Conservation (phyloP, 371 early-diverging fungal species). For the Fennellomyces sp. region DNA sequence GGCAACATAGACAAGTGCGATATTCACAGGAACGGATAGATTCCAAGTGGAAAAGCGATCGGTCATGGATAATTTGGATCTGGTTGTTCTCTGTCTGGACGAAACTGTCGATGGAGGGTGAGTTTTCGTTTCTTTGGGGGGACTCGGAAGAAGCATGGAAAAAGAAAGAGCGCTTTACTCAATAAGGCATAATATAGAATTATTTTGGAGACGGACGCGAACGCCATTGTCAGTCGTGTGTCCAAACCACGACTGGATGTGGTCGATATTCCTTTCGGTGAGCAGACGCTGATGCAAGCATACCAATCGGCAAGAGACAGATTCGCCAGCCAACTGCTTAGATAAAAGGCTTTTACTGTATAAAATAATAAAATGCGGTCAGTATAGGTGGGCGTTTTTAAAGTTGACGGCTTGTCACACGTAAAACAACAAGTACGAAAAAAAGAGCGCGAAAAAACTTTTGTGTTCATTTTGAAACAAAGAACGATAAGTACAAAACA, state of each 20-base stretch:
- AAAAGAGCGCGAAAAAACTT: constrained; percentile 2
- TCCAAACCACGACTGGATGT: constrained; percentile 83
- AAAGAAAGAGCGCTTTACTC: neutral
- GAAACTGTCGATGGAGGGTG: constrained; percentile 97
- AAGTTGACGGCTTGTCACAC: constrained; percentile 5
- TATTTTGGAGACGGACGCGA: constrained; percentile 89
- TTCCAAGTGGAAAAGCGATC: constrained; percentile 91
- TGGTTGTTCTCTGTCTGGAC: constrained; percentile 90
- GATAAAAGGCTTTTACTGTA: constrained; percentile 38
- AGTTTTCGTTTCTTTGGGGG: constrained; percentile 7
- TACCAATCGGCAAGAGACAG: constrained; percentile 90
- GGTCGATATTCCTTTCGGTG: constrained; percentile 85
- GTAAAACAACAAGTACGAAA: neutral
- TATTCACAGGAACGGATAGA: too few relatives aligned
- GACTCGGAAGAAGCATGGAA: neutral
- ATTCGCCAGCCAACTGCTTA: constrained; percentile 77
- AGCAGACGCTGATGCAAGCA: constrained; percentile 90
- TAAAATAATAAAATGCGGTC: neutral
- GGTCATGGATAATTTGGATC: constrained; percentile 89
- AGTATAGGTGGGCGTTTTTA: constrained; percentile 1
- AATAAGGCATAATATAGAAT: constrained; percentile 45
- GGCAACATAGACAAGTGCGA: too few relatives aligned
- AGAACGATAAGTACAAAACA: neutral
- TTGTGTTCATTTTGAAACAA: neutral
- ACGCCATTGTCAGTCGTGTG: constrained; percentile 88